Percentiles rank a stretch among this genome's conserved stretches.
These are phyloP conservation scores for Colletotrichum graminicola DNA, from an alignment of 2,329 filamentous ascomycete species.

Conservation along the genomic window DNA sequence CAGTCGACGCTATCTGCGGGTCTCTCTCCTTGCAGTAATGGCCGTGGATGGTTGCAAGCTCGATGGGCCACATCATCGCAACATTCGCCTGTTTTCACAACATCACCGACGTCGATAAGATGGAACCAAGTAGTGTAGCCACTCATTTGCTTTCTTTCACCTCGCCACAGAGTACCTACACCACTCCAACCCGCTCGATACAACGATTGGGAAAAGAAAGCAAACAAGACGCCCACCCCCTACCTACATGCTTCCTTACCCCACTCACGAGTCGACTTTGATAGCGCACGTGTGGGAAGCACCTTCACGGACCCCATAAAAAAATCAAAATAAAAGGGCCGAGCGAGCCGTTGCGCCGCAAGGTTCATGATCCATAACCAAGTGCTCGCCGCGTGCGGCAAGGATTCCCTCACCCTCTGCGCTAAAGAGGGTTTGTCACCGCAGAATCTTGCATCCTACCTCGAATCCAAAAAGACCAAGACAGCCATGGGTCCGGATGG, in stretches of 20 bases:
- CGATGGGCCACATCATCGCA: not conserved
- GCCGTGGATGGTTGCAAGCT: not conserved
- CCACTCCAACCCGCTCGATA: conserved; percentile 10
- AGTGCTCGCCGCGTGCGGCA: not conserved
- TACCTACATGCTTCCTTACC: not conserved
- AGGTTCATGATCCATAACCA: not conserved
- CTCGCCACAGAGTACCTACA: no score
- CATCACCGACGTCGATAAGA: no score
- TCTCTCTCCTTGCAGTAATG: not conserved
- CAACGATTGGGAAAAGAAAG: not conserved
- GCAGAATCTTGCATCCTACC: conserved; percentile 27
- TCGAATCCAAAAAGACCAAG: conserved; percentile 12
- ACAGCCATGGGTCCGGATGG: conserved; percentile 19
- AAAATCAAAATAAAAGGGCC: not conserved
- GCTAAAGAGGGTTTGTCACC: not conserved
- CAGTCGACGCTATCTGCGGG: not conserved
- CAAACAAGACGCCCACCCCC: conserved; percentile 12
- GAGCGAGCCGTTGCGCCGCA: conserved; percentile 11
- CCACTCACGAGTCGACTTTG: conserved; percentile 12
- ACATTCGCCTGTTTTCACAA: no score
- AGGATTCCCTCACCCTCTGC: not conserved
- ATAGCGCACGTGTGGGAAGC: conserved; percentile 1
- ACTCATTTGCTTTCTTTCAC: not conserved
- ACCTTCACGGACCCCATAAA: not conserved
- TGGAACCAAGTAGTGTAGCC: not conserved